Evolutionary conservation across 2,329 filamentous ascomycete genomes (phyloP).

Genomic region (Cordyceps pruinosa): DNA sequence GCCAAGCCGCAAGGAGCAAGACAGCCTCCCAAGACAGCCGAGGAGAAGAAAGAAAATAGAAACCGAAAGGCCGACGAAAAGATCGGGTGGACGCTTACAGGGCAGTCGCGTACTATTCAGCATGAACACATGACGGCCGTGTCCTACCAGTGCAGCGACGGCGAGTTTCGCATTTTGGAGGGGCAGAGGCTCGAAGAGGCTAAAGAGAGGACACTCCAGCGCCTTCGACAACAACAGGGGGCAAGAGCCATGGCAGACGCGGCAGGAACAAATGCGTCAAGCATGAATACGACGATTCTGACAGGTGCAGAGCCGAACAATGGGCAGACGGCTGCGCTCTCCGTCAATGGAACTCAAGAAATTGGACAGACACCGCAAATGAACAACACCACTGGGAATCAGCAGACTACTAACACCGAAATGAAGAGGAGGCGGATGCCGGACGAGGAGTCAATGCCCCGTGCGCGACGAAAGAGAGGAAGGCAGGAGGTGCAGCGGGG

Average conservation of each 20-base stretch:
- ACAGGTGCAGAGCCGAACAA: neutral
- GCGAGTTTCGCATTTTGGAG: constrained; percentile 3
- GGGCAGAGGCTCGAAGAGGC: neutral
- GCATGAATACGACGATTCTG: too few species aligned
- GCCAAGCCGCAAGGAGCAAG: neutral
- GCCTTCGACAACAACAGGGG: neutral
- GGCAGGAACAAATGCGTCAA: neutral
- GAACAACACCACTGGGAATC: neutral
- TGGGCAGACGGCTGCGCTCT: neutral
- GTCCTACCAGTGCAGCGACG: constrained; percentile 6
- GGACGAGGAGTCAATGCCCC: neutral
- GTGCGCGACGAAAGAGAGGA: neutral
- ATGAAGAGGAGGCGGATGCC: constrained; percentile 1
- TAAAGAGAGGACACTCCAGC: neutral
- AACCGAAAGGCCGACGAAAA: constrained; percentile 1
- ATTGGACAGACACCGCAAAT: neutral
- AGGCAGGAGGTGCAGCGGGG: neutral
- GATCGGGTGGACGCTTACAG: constrained; percentile 2
- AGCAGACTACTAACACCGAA: neutral
- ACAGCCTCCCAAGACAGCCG: neutral
- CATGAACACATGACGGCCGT: neutral
- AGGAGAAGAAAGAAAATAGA: constrained; percentile 3
- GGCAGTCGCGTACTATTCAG: neutral
- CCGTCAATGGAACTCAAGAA: neutral
- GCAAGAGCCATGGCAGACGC: neutral